phyloP scores from a whole-genome alignment of 2,329 filamentous ascomycete genomes.

The Esteya vermicola region DNA sequence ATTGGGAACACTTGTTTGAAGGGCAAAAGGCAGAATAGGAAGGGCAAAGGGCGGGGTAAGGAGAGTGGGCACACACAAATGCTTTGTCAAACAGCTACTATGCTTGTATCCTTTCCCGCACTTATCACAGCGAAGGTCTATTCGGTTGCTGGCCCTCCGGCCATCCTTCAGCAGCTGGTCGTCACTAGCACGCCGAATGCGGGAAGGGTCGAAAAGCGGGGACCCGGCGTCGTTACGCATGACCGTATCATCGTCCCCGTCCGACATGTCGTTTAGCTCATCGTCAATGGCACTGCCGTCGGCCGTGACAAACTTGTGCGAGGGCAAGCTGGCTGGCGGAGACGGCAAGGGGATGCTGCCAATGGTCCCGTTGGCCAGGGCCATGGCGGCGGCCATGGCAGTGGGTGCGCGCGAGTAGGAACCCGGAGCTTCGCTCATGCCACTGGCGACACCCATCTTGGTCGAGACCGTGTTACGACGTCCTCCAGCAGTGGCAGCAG shows the following conservation, averaged over 20 bases:
- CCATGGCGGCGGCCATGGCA: slow-evolving; percentile 6
- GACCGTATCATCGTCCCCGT: slow-evolving; percentile 24
- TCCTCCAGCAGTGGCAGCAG: slow-evolving; percentile 28
- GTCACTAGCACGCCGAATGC: slow-evolving; percentile 60
- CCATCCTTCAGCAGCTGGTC: slow-evolving; percentile 74
- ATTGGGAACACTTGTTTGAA: neutral
- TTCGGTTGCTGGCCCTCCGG: slow-evolving; percentile 61
- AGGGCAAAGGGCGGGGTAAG: slow-evolving; percentile 29
- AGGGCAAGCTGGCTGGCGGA: slow-evolving; percentile 55
- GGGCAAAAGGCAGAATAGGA: no score
- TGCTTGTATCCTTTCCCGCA: slow-evolving; percentile 99
- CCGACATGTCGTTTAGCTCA: slow-evolving; percentile 46
- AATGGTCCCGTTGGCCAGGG: slow-evolving; percentile 14
- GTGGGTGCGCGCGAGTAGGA: slow-evolving; percentile 1
- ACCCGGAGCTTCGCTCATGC: slow-evolving; percentile 14
- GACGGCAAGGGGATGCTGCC: slow-evolving; percentile 48
- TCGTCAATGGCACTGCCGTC: slow-evolving; percentile 54
- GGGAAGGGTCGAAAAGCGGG: slow-evolving; percentile 30
- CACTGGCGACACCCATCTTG: slow-evolving; percentile 38
- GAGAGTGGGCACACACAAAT: slow-evolving; percentile 74
- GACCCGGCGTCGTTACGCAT: slow-evolving; percentile 25
- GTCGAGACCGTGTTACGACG: slow-evolving; percentile 59
- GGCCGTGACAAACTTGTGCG: slow-evolving; percentile 32
- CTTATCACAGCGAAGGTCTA: slow-evolving; percentile 89
- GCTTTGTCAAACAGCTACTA: slow-evolving; percentile 99